Evolutionary conservation across 768 basidiomycete species (phyloP), one percentile per base, ranked within the genome.

Genomic region (Chiua virens): DNA sequence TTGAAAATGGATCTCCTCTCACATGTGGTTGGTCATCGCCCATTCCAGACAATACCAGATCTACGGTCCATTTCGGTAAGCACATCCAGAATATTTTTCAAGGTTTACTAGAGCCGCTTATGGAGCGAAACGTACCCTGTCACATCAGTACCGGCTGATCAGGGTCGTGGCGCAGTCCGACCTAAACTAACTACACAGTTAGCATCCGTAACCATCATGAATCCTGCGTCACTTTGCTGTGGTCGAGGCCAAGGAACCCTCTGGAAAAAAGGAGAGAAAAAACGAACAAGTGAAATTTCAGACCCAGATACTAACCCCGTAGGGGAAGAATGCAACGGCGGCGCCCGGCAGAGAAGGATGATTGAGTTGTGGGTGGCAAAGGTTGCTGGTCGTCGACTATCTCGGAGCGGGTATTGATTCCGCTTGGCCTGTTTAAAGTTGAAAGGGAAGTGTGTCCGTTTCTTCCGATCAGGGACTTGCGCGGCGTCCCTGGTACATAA

Each of bases 11-110:
- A 47, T 56, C 51, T 52, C 53, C 51, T 47, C 58, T 59, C 67
- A 69, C 69, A 59, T 71, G 69, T 52, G 55, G 58, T 61, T 63
- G 53, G 67, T 39, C 36, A 56, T 48, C 56, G 54, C 71, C 57
- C 20, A 53, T 69, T 60, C 54, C 17, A 57, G 58, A 58, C 47
- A 58, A 50, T 41, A 53, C 55, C 42, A 54, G 62, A 69, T 67
- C 55, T 60, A 62, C 38, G 43, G 54, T 58, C 65, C 55, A 44
- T 57, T 63, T 69, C 44, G 43, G 58, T 50, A 56, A 62, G 43
- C 30, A 50, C 47, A 37, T 52, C 46, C 47, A 45, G 34, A 49
- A 55, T 49, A 56, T 67, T 57, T 62, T 55, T 17, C 47, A 36
- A 50, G 30, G 46, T 42, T 37, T 45, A 47, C 34, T 34, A 57